Evolutionary conservation across 768 basidiomycete genomes (phyloP).

Genomic region (Lactarius hengduanensis): DNA sequence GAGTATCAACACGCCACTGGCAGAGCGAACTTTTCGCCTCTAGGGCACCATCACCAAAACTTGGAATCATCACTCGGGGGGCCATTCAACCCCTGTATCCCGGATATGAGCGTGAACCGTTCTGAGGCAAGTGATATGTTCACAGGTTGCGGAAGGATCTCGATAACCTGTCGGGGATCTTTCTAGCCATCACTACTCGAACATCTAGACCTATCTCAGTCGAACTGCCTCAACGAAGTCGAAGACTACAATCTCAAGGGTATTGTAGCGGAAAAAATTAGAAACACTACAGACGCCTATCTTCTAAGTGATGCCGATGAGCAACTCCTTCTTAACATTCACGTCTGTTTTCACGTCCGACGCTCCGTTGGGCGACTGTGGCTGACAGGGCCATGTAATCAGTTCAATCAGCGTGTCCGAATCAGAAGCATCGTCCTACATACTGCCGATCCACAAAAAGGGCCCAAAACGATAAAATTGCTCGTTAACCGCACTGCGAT

Average conservation of each 20-base stretch:
- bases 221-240: constrained; percentile 71
- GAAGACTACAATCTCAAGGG: constrained; percentile 49
- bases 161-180: constrained; percentile 8
- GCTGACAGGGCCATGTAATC: constrained; percentile 10
- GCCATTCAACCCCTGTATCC: background rate
- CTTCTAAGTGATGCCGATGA: constrained; percentile 72
- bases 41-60: background rate
- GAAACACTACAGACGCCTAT: constrained; percentile 47
- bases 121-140: constrained; percentile 18
- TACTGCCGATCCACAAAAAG: constrained; percentile 41
- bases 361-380: background rate
- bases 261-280: constrained; percentile 45
- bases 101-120: constrained; percentile 14
- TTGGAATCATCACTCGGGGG: background rate
- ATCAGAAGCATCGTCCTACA: constrained; percentile 58
- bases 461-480: constrained; percentile 61
- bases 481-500: constrained; percentile 57
- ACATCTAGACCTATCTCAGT: constrained; percentile 40
- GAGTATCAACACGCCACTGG: background rate
- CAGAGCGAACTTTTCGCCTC: no score
- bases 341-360: constrained; percentile 43
- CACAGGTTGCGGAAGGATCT: background rate
- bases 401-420: constrained; percentile 72
- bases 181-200: constrained; percentile 21
- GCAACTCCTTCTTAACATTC: constrained; percentile 64